Base-by-base conservation (phyloP, 2,329 filamentous ascomycete species). In the Pyricularia sp. region DNA sequence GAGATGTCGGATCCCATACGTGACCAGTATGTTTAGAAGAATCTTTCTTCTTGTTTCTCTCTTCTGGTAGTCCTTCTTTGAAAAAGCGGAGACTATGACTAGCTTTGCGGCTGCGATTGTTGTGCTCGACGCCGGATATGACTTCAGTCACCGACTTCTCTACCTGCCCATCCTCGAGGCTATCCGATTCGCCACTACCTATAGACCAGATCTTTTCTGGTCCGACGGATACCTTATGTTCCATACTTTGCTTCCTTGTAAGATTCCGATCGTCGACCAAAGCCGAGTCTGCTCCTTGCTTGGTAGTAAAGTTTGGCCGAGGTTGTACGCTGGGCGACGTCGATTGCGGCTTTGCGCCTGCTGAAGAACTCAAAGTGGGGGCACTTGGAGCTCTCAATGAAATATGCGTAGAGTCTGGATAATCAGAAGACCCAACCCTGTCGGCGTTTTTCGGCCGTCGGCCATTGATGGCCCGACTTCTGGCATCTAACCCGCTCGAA, bases 51-150 rank as follows among this genome's bases (percentile, higher is more conserved):
- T 84, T 85, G 61, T 77, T 75, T 74, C 85, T 85, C 64, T 89
- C 86, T 68, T 88, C 85, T 3, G 86, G 86, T 23, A 89, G 78
- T 42, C 86, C 88, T 76, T 90, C 87, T 71, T 87, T 88, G 80
- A 90, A 90, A 73, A 90, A 88, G 1, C 88, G 83, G 69, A 90
- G 79, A 72, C 86, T 89, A 76, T 90, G 88, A 73, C 87, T 90
- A 58, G 88, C 85, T 77, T 90, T 90, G 72, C 88, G 85, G 73
- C 88, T 92, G 68, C 88, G 85, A 64, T 85, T 85, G 73, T 86
- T 88, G 61, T 82, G 86, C 73, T 89, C 87, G n/a, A 85, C 79
- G 2, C 87, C 86, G 23, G 85, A 83, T 74, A 89, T 81, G 31
- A 85, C 85, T 71, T 89, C 86, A 6, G 85, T 82, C 67, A 90